Conservation (phyloP, 169 alveolate genomes). For the Plasmodium cynomolgi region DNA sequence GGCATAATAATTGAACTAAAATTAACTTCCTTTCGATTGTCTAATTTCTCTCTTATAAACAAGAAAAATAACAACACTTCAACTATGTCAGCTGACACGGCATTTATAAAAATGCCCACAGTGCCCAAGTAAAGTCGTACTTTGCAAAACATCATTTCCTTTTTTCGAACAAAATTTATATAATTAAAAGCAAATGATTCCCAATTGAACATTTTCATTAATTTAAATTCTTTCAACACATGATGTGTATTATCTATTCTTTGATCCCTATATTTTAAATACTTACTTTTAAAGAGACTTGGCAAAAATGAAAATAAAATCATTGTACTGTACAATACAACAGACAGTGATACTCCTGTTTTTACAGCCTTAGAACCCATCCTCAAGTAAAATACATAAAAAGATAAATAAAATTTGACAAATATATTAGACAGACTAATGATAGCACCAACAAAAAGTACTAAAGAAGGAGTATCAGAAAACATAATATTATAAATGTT, state of each 20-base stretch:
- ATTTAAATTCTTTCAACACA: conserved; percentile 61
- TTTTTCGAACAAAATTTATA: conserved; percentile 35
- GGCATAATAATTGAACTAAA: conserved; percentile 56
- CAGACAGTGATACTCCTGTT: conserved; percentile 1
- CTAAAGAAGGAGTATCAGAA: conserved; percentile 50
- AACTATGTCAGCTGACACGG: conserved; percentile 48
- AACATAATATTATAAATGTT: conserved; percentile 67
- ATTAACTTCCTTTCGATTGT: conserved; percentile 23
- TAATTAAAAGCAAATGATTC: conserved; percentile 61
- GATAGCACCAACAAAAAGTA: conserved; percentile 34
- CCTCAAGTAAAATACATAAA: conserved; percentile 32
- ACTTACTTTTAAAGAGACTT: conserved; percentile 15
- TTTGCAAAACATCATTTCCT: conserved; percentile 65
- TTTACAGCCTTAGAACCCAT: conserved; percentile 37
- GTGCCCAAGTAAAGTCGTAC: conserved; percentile 49
- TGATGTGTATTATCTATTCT: conserved; percentile 60
- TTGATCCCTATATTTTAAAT: conserved; percentile 61
- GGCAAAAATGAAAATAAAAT: conserved; percentile 42
- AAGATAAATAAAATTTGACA: conserved; percentile 35
- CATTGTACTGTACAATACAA: conserved; percentile 38
- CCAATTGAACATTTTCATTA: conserved; percentile 71
- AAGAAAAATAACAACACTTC: conserved; percentile 56
- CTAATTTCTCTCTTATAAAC: conserved; percentile 34
- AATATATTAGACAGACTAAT: conserved; percentile 33
- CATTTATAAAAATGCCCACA: conserved; percentile 37